Evolutionary conservation across 768 basidiomycete species (phyloP), one percentile per base, ranked within the genome.

Genomic region (Phanerochaete sordida): DNA sequence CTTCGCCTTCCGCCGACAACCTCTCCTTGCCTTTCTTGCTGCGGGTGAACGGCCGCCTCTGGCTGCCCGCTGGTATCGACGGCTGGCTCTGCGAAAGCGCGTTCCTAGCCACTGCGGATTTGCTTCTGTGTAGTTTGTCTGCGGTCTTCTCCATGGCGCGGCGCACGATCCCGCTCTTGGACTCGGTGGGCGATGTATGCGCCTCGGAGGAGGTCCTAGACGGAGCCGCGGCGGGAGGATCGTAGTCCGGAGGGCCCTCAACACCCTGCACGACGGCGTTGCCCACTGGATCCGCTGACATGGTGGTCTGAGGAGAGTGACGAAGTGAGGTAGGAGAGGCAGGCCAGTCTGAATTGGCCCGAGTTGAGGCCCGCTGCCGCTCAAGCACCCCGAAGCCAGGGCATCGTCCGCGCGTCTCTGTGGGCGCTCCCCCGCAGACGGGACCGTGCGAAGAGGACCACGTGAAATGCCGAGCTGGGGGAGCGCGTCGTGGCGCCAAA

Each of bases 51-150:
- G 84, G 68, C 59, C 82, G 60, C 75, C 77, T 45, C 76, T 64
- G n/a, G 60, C 62, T 26, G 27, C 49, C 26, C 19, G 57, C 61
- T 8, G 67, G 65, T 69, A 46, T 77, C 59, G 66, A 71, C 66
- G 30, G 74, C 70, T 61, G 75, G 66, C 64, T 66, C 59, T 69
- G 69, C 21, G 68, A 63, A 21, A 63, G 51, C 56, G 66, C 31
- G 31, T 60, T 33, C 61, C 66, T 68, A 43, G 54, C 65, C 9
- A 68, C 64, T 30, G 57, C 23, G 2, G 69, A 67, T 48, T 64
- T 68, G 70, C 85, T 88, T 66, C 79, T 78, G 61, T 85, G 84
- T 30, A 92, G 77, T 61, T 79, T 87, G 65, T 85, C 84, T 57
- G 85, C 85, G 0, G 86, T 86, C 74, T 76, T 81, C 65, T 77